Conservation (phyloP, 164 flowering plant species). For the Stephania cephalantha region DNA sequence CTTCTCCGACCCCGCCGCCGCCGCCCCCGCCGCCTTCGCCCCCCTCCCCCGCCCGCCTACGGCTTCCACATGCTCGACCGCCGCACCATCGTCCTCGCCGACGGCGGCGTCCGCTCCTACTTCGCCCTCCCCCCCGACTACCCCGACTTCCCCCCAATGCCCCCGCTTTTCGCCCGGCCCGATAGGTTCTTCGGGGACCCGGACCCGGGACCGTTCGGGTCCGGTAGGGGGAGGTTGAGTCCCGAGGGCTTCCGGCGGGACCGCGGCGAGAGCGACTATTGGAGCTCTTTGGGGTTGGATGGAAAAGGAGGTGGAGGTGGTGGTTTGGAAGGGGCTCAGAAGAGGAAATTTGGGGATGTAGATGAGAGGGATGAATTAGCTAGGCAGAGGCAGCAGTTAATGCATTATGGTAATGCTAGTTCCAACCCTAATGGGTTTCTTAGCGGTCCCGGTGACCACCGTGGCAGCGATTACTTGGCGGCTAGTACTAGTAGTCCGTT, state of each 20-base stretch:
- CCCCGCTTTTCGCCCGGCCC: conserved; percentile 11
- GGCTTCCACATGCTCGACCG: conserved; percentile 95
- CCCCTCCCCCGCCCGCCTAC: conserved; percentile 58
- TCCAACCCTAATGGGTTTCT: conserved; percentile 24
- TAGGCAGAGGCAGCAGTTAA: conserved; percentile 49
- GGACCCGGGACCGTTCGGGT: neutral
- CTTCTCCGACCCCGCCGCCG: neutral
- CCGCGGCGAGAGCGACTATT: conserved; percentile 33
- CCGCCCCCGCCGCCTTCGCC: conserved; percentile 17
- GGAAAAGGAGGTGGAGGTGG: conserved; percentile 18
- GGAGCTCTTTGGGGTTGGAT: conserved; percentile 47
- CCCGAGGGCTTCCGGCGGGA: conserved; percentile 30
- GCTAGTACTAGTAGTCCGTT: conserved; percentile 33
- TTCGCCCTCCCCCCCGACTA: conserved; percentile 88
- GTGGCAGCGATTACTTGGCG: conserved; percentile 15
- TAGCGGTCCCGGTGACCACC: conserved; percentile 8
- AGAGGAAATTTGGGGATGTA: conserved; percentile 46
- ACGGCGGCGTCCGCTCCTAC: conserved; percentile 78
- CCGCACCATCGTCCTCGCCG: conserved; percentile 69
- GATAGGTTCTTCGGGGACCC: conserved; percentile 24
- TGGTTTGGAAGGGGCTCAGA: conserved; percentile 26
- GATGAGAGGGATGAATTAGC: conserved; percentile 36
- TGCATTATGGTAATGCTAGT: conserved; percentile 45
- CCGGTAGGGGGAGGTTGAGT: conserved; percentile 24
- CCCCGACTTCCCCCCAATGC: conserved; percentile 40